phyloP scores from a whole-genome alignment of 2,329 filamentous ascomycete species.

The Talaromyces sp. region DNA sequence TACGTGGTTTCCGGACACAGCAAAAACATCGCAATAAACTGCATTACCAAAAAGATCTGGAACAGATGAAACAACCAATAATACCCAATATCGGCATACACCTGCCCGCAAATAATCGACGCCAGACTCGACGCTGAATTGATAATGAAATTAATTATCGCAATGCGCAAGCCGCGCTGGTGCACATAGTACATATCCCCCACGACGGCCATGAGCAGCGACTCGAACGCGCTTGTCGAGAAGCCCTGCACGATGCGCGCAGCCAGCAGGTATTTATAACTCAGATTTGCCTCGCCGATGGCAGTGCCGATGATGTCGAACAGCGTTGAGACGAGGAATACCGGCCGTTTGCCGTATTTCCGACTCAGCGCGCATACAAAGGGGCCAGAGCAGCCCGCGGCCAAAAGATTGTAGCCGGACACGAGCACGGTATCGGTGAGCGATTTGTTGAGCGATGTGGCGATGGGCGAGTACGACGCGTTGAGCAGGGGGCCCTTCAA shows the following conservation, averaged over 20 bases:
- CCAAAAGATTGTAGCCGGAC: constrained; percentile 16
- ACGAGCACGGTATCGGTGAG: constrained; percentile 12
- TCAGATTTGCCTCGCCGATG: constrained; percentile 13
- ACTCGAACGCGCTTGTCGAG: constrained; percentile 7
- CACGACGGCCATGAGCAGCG: constrained; percentile 11
- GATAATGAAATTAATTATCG: constrained; percentile 19
- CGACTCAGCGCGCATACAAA: constrained; percentile 13
- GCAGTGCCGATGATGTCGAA: constrained; percentile 12
- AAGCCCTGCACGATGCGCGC: constrained; percentile 15
- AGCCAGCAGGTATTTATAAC: constrained; percentile 16
- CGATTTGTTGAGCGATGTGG: constrained; percentile 10
- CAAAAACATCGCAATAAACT: constrained; percentile 18
- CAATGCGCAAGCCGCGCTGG: constrained; percentile 16
- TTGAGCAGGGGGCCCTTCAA: not conserved
- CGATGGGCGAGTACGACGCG: constrained; percentile 14
- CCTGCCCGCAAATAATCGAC: constrained; percentile 17
- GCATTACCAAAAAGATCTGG: constrained; percentile 14
- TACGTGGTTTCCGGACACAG: constrained; percentile 24
- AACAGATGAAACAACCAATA: constrained; percentile 15
- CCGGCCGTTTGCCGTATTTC: constrained; percentile 14
- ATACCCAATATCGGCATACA: constrained; percentile 14
- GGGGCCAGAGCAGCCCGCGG: constrained; percentile 15
- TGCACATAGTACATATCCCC: constrained; percentile 21
- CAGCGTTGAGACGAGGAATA: constrained; percentile 16
- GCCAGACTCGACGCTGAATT: constrained; percentile 20